phyloP scores from a whole-genome alignment of 257 asterid species.

The Paulownia fortunei region DNA sequence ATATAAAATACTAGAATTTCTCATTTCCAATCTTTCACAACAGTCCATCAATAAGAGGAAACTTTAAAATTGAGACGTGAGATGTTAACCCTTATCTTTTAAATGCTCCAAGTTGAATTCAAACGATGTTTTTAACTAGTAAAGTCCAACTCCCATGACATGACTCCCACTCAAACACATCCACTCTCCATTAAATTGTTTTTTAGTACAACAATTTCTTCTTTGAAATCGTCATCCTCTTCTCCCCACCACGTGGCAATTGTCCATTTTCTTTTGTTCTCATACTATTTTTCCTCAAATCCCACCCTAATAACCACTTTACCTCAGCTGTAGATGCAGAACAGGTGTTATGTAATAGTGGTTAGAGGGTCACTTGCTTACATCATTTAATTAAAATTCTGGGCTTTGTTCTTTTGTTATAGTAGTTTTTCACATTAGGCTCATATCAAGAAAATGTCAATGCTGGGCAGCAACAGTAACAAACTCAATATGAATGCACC shows the following conservation, averaged over 20 bases:
- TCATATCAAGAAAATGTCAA: constrained; percentile 40
- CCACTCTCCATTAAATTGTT: background rate
- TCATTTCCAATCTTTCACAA: background rate
- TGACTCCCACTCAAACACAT: background rate
- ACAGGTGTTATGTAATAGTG: background rate
- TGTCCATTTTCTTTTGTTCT: background rate
- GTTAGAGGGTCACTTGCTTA: background rate
- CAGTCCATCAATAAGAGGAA: background rate
- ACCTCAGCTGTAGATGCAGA: background rate
- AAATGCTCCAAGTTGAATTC: background rate
- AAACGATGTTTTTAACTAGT: background rate
- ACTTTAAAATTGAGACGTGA: background rate
- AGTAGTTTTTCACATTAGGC: background rate
- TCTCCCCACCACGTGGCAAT: too few species aligned
- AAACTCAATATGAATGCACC: constrained; percentile 43
- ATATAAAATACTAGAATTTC: too few species aligned
- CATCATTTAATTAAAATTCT: constrained; percentile 9
- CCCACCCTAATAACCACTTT: background rate
- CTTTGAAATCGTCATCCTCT: background rate
- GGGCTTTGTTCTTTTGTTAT: background rate
- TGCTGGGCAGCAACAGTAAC: constrained; percentile 29
- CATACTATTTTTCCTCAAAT: background rate
- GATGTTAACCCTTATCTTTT: background rate
- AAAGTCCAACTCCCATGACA: background rate
- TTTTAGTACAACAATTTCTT: too few species aligned